These are phyloP conservation scores for Forsythia viridissima DNA, from an alignment of 257 asterid genomes.

Conservation along the genomic window DNA sequence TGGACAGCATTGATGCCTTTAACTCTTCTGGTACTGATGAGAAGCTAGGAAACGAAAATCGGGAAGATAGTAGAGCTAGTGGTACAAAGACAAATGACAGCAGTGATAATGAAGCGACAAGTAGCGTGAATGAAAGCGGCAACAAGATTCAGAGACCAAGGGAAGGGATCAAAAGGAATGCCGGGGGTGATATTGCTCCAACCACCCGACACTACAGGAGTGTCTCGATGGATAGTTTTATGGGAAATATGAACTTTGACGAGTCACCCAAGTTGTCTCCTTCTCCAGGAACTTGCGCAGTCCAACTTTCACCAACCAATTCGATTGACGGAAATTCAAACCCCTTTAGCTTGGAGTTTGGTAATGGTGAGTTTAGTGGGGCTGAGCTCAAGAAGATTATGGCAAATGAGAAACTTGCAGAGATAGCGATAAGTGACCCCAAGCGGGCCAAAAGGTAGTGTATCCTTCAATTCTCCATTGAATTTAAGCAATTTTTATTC, in stretches of 20 bases:
- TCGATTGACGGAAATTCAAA: slow-evolving; percentile 50
- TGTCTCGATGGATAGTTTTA: slow-evolving; percentile 65
- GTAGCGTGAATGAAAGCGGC: slow-evolving; percentile 57
- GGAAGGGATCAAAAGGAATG: slow-evolving; percentile 57
- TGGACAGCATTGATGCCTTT: slow-evolving; percentile 59
- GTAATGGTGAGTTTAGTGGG: slow-evolving; percentile 67
- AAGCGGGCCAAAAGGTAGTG: slow-evolving; percentile 66
- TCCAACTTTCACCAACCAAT: slow-evolving; percentile 48
- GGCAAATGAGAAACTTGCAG: slow-evolving; percentile 71
- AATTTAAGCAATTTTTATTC: not conserved
- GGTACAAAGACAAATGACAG: slow-evolving; percentile 57
- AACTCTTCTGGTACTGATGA: slow-evolving; percentile 59
- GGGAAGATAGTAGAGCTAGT: slow-evolving; percentile 55
- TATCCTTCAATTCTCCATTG: not conserved
- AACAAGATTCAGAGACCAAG: slow-evolving; percentile 37
- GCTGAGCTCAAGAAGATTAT: slow-evolving; percentile 64
- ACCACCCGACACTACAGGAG: slow-evolving; percentile 59
- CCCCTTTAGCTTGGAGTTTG: slow-evolving; percentile 56
- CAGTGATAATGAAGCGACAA: slow-evolving; percentile 68
- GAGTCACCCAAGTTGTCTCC: slow-evolving; percentile 56
- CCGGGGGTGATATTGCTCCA: slow-evolving; percentile 60
- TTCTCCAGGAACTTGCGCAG: slow-evolving; percentile 47
- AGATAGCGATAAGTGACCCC: slow-evolving; percentile 68
- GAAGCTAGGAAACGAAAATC: slow-evolving; percentile 45
- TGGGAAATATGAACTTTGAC: slow-evolving; percentile 55